Evolutionary conservation across 768 basidiomycete genomes (phyloP).

Genomic region (Coprinellus micaceus): DNA sequence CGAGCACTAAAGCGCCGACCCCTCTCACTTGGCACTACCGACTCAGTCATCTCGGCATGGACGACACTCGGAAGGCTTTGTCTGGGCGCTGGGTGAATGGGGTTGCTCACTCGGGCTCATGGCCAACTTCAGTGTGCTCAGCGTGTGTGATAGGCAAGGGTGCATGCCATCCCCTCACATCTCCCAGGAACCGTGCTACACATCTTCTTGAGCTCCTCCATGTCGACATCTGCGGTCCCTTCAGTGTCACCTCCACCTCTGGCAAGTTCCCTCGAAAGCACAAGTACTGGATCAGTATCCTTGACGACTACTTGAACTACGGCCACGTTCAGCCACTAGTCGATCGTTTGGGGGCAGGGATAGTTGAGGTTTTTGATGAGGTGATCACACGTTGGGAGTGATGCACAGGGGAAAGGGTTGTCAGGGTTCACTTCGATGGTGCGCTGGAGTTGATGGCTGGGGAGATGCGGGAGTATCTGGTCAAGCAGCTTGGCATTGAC

Average conservation of each 20-base stretch:
- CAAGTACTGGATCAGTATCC: conserved; percentile 12
- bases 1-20: too few relatives aligned
- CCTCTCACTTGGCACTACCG: background rate
- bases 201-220: conserved; percentile 21
- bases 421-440: background rate
- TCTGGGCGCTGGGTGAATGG: conserved; percentile 18
- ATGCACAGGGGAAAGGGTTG: background rate
- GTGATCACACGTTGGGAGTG: background rate
- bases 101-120: conserved; percentile 6
- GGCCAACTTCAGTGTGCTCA: conserved; percentile 11
- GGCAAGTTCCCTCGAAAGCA: background rate
- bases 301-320: conserved; percentile 20
- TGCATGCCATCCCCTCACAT: conserved; percentile 9
- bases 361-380: background rate
- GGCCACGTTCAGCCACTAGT: conserved; percentile 12
- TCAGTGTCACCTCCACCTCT: conserved; percentile 6
- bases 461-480: conserved; percentile 1
- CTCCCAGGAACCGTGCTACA: conserved; percentile 6
- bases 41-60: conserved; percentile 15
- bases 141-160: conserved; percentile 24
- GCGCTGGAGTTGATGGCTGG: background rate
- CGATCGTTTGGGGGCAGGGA: conserved; percentile 1
- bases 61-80: conserved; percentile 15
- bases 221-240: conserved; percentile 24
- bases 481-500: conserved; percentile 14